Percentiles rank a stretch among this genome's conserved stretches.
phyloP scores from a whole-genome alignment of 148 eudicot species.

The Heliosperma pusillum region DNA sequence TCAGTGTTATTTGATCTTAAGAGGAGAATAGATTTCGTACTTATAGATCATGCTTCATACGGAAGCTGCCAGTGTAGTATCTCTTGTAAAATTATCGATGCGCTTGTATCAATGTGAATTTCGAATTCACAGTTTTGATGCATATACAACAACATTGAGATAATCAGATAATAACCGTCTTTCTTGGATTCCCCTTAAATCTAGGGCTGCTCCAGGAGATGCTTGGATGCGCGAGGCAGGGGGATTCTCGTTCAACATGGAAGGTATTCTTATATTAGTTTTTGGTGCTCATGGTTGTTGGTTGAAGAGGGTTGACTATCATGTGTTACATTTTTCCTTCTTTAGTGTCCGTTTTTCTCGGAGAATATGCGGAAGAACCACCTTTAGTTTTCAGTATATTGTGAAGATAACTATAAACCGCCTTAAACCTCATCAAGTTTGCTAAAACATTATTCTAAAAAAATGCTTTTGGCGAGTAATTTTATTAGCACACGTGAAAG shows the following conservation, averaged over 20 bases:
- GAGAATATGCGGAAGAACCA: not conserved
- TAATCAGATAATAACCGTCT: not conserved
- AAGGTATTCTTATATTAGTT: constrained; percentile 46
- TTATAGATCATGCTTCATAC: not conserved
- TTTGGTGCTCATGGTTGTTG: constrained; percentile 1
- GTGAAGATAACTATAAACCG: not conserved
- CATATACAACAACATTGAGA: constrained; percentile 1
- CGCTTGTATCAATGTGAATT: not conserved
- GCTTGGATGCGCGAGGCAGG: constrained; percentile 71
- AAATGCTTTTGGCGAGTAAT: not conserved
- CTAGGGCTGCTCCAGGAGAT: constrained; percentile 79
- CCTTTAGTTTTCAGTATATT: not conserved
- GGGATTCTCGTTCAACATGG: constrained; percentile 71
- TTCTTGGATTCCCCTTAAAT: constrained; percentile 12
- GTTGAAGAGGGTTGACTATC: not conserved
- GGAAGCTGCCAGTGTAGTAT: not conserved
- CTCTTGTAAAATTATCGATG: not conserved
- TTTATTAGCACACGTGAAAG: not conserved
- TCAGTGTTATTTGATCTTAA: not conserved
- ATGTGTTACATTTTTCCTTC: not conserved
- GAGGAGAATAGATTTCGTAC: not conserved
- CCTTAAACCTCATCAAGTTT: not conserved
- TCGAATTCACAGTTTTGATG: not conserved
- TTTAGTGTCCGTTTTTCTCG: not conserved
- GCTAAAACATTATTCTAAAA: not conserved